These are phyloP conservation scores for Kluyveromyces lactis DNA, from an alignment of 805 yeast genomes.

Conservation along the genomic window DNA sequence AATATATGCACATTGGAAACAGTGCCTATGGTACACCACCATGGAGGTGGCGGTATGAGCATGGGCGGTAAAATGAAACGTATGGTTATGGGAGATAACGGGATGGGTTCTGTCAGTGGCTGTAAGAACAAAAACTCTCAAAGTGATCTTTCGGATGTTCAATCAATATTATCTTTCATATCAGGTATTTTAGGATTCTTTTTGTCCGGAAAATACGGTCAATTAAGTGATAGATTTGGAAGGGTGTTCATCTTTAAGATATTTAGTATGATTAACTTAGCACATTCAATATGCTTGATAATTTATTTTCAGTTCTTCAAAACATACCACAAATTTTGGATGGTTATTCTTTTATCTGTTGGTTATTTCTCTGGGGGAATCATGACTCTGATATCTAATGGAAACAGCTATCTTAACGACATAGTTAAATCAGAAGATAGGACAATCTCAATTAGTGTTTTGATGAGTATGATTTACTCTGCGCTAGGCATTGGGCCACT, in stretches of 20 bases:
- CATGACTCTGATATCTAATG: conserved; percentile 45
- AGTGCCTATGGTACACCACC: neutral
- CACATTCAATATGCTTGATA: conserved; percentile 15
- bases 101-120: neutral
- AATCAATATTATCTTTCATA: conserved; percentile 35
- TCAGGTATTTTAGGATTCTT: conserved; percentile 40
- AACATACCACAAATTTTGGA: conserved; percentile 31
- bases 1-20: conserved; percentile 6
- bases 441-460: conserved; percentile 48
- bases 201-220: conserved; percentile 54
- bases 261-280: conserved; percentile 19
- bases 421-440: conserved; percentile 56
- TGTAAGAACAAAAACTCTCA: conserved; percentile 28
- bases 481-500: conserved; percentile 63
- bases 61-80: conserved; percentile 8
- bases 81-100: neutral
- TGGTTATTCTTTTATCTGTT: conserved; percentile 38
- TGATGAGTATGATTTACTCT: conserved; percentile 48
- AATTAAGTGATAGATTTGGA: conserved; percentile 56
- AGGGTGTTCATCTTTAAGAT: conserved; percentile 41
- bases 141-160: conserved; percentile 38
- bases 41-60: conserved; percentile 7
- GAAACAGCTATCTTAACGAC: conserved; percentile 67
- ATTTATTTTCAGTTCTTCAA: conserved; percentile 26
- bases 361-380: conserved; percentile 57